Percentiles rank a stretch among this genome's conserved stretches.
Evolutionary conservation across 2,329 filamentous ascomycete species (phyloP).

Genomic region (Fusarium heterosporum): DNA sequence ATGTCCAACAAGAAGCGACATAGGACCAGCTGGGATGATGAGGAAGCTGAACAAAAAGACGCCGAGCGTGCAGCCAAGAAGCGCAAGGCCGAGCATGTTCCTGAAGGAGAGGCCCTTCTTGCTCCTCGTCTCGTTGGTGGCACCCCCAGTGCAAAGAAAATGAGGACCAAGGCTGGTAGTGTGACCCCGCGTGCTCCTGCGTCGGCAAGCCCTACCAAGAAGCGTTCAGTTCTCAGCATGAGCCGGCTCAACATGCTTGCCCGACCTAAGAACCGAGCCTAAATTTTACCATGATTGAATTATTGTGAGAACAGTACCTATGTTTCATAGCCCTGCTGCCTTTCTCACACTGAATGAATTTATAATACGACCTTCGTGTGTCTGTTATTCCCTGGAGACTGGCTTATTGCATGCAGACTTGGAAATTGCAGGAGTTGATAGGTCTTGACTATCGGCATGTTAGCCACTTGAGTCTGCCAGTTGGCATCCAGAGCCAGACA

Average conservation of each 20-base stretch:
- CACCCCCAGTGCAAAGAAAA: constrained; percentile 55
- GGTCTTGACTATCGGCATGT: constrained; percentile 8
- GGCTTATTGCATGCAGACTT: neutral
- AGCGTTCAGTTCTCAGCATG: constrained; percentile 64
- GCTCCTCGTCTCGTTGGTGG: constrained; percentile 59
- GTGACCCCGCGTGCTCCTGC: constrained; percentile 41
- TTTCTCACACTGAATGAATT: constrained; percentile 34
- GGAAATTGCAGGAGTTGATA: constrained; percentile 6
- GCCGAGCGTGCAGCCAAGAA: constrained; percentile 68
- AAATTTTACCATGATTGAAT: constrained; percentile 23
- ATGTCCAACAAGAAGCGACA: constrained; percentile 75
- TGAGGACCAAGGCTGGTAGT: constrained; percentile 42
- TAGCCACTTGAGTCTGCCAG: constrained; percentile 5
- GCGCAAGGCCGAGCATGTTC: constrained; percentile 61
- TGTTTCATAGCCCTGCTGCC: neutral
- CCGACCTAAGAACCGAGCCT: constrained; percentile 68
- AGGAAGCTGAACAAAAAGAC: constrained; percentile 63
- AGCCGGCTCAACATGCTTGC: constrained; percentile 72
- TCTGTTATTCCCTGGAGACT: constrained; percentile 8
- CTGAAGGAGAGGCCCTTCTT: constrained; percentile 64
- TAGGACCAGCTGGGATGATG: constrained; percentile 67
- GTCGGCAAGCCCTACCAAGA: constrained; percentile 62
- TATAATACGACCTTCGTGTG: constrained; percentile 39
- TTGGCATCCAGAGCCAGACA: constrained; percentile 6
- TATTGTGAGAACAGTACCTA: neutral